Percentiles rank a stretch among this genome's conserved stretches.
These are phyloP conservation scores for Spizellomyces sp. DNA, from an alignment of 192 early-diverging fungal genomes.

Conservation along the genomic window DNA sequence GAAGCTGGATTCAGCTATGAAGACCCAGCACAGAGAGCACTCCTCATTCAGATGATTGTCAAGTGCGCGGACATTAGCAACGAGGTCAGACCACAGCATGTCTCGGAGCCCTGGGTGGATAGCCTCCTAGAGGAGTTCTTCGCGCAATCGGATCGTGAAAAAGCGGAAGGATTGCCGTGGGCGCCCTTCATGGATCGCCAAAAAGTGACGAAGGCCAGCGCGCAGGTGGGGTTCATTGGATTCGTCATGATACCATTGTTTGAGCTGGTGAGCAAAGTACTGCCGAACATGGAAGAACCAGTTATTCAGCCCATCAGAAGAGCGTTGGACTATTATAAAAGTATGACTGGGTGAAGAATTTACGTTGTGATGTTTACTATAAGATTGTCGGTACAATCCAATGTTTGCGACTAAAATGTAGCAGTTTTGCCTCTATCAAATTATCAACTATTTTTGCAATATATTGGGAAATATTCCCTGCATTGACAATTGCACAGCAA, in stretches of 20 bases:
- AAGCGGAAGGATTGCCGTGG: conserved; percentile 52
- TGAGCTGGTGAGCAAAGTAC: conserved; percentile 49
- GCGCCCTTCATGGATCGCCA: conserved; percentile 63
- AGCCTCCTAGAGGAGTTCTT: conserved; percentile 58
- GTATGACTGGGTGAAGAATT: not conserved
- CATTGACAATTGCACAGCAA: no score
- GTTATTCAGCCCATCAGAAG: conserved; percentile 43
- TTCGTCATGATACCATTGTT: conserved; percentile 63
- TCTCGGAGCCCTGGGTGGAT: conserved; percentile 59
- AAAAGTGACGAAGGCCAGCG: conserved; percentile 58
- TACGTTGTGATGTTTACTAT: no score
- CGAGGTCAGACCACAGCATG: conserved; percentile 57
- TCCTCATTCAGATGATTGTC: conserved; percentile 56
- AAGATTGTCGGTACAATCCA: no score
- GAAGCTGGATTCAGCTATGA: conserved; percentile 44
- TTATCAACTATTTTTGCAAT: no score
- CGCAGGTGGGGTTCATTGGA: conserved; percentile 50
- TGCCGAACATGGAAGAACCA: conserved; percentile 48
- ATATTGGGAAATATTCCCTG: no score
- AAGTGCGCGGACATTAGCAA: conserved; percentile 63
- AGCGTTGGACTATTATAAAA: conserved; percentile 44
- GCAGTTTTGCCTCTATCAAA: no score
- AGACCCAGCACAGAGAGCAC: conserved; percentile 43
- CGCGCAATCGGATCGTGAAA: conserved; percentile 54
- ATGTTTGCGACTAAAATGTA: no score